Base-by-base conservation (phyloP, 1,284 basidiomycete genomes). In the Trichosporon faecale region DNA sequence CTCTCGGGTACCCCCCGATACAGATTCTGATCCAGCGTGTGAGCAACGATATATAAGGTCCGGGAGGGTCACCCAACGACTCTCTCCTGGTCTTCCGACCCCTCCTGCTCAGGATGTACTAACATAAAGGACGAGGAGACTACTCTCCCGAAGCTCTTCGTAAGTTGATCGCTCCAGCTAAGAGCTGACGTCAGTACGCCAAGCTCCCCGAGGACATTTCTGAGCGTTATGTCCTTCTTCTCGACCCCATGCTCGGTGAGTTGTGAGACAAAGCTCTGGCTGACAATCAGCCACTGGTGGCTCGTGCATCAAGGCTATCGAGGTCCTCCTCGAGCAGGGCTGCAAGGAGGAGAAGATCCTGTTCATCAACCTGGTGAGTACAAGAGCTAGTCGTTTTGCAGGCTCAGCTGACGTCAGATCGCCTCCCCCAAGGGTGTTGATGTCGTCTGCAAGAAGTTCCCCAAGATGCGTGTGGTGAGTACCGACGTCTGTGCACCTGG, bases 171-270 rank as follows among this genome's bases (percentile, higher is more conserved):
- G 16, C 11, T 14, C 5, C 16, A 7, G 9, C 6, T 27, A 31
- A 2, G 23, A n/a, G 11, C 66, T 70, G 44, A 72, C 66, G 2
- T 0, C 64, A 87, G 84, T 87, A 86, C 76, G 85, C 86, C 68
- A 87, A 98, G 89, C 89, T 98, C 66, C 96, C 96, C 2, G 91
- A 91, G 78, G 96, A 99, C 81, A 98, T 99, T 71, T 89, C 91
- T 0, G 86, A 88, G 49, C 90, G 96, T 67, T 99, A 96, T 83
- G 94, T 96, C 64, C 89, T 99, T 40, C 88, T 99, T 16, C 88
- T 99, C 16, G 96, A 99, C 82, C 96, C 96, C 0, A 99, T 99
- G 96, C 89, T 99, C 52, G 94, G 94, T 94, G 78, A 68, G 88
- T 77, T 29, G 44, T 18, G 21, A 40, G 27, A 46, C 25, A 5